A percentile compares a stretch with the other conserved stretches of the same genome.
phyloP scores from a whole-genome alignment of 345 rosid species.

The Syzygium grande region DNA sequence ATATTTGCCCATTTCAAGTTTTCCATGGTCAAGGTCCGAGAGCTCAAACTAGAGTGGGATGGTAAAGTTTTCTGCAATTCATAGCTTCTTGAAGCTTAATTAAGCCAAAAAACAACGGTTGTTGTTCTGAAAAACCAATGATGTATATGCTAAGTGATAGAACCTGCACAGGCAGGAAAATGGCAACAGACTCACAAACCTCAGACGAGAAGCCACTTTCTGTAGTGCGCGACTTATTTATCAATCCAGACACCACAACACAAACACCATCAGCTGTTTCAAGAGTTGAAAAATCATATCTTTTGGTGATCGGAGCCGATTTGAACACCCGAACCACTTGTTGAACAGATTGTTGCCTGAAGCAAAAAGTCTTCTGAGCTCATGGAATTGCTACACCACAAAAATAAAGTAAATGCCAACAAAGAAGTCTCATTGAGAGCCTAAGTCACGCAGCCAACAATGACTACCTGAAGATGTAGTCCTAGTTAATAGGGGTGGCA shows the following conservation, averaged over 20 bases:
- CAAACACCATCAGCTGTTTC: constrained; percentile 58
- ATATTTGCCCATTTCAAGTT: background rate
- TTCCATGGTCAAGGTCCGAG: background rate
- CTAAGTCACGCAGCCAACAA: background rate
- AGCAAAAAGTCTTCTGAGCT: background rate
- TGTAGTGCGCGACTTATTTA: constrained; percentile 33
- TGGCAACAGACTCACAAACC: constrained; percentile 23
- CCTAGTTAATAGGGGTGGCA: background rate
- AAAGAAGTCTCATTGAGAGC: background rate
- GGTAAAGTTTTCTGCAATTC: background rate
- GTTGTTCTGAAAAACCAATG: background rate
- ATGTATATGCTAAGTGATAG: background rate
- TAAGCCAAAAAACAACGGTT: background rate
- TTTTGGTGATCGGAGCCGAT: constrained; percentile 65
- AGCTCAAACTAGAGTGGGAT: background rate
- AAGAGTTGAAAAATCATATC: constrained; percentile 50
- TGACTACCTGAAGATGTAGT: background rate
- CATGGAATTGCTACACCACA: background rate
- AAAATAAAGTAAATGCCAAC: background rate
- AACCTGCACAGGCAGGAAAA: background rate
- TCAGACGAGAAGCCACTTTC: constrained; percentile 53
- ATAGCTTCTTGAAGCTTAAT: background rate
- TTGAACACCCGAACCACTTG: constrained; percentile 47
- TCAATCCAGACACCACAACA: constrained; percentile 45
- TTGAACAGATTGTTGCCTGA: background rate